Conservation (phyloP, 345 rosid species). For the Bruguiera parviflora region DNA sequence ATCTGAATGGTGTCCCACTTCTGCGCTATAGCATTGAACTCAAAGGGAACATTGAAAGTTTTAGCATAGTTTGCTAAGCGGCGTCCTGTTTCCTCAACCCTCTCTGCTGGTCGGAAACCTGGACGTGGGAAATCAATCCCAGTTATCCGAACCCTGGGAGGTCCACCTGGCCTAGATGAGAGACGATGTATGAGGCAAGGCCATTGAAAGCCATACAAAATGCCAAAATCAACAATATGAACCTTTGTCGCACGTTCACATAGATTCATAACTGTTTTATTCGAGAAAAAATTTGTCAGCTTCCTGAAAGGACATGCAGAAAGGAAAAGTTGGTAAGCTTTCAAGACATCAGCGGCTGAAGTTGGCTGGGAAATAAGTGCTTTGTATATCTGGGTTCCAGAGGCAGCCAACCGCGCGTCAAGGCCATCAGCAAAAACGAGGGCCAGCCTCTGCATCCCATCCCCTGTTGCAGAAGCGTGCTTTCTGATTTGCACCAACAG, state of each 20-base stretch:
- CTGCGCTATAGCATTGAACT: conserved; percentile 48
- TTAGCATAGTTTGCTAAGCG: conserved; percentile 42
- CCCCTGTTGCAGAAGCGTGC: conserved; percentile 32
- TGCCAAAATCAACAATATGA: conserved; percentile 58
- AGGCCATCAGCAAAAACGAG: conserved; percentile 31
- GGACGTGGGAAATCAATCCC: conserved; percentile 53
- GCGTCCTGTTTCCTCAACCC: conserved; percentile 49
- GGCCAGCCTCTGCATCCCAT: conserved; percentile 35
- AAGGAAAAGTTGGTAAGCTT: conserved; percentile 36
- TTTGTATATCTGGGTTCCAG: conserved; percentile 29
- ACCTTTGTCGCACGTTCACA: conserved; percentile 34
- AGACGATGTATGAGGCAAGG: conserved; percentile 54
- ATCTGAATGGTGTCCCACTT: conserved; percentile 53
- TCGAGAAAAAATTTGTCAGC: conserved; percentile 38
- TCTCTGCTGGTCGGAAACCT: conserved; percentile 51
- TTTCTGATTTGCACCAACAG: conserved; percentile 36
- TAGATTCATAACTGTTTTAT: conserved; percentile 31
- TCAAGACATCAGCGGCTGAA: conserved; percentile 33
- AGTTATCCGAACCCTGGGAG: conserved; percentile 52
- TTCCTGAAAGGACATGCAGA: conserved; percentile 40
- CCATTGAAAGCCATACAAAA: conserved; percentile 57
- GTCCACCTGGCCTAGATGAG: conserved; percentile 46
- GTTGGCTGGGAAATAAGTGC: conserved; percentile 19
- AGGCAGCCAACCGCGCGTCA: conserved; percentile 33
- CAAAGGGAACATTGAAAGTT: conserved; percentile 48